Evolutionary conservation across 192 early-diverging fungal genomes (phyloP), one percentile per base, ranked within the genome.

Genomic region (Dispira parvispora): DNA sequence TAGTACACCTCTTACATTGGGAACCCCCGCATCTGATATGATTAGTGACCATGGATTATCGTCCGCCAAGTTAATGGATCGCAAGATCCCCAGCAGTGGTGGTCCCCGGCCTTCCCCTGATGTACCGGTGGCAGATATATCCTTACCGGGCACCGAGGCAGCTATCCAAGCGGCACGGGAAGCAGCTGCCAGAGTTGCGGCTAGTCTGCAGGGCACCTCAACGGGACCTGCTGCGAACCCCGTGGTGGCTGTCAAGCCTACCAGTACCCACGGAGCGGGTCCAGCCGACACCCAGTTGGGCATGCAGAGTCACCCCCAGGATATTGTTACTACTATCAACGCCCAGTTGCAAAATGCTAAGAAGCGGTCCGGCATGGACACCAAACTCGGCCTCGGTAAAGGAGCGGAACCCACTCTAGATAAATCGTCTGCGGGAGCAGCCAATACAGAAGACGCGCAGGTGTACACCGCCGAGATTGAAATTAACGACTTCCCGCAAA

Each of bases 401-500:
- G 26, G 54, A 3, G 27, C 26, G 54, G 21, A 14, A 26, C 26
- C 54, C 54, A 27, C 13, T 26, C n/a, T 14, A 3, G 57, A 18
- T 14, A 21, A 14, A 28, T 10, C 11, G 2, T 18, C 32, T 3
- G 38, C n/a, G 10, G 20, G 20, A 3, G 53, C 13, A 14, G 9
- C 9, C 13, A 21, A 2, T 13, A 23, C 53, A 3, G 32, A 27
- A 43, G 21, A 12, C 14, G 32, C 26, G 5, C 57, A 10, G 42
- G 14, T 60, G 21, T 60, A n/a, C 38, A n/a, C 83, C 6, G 68
- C 76, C 62, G 94, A 99, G 74, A 86, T 99, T 68, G 89, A 90
- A 66, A 96, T 99, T 71, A 99, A 99, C 71, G 94, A 99, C 73
- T 97, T 88, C 67, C 93, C 93, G 43, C 85, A 91, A 67, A 90